phyloP scores from a whole-genome alignment of 306 rosid genomes.

The Pterocarpus santalinus region DNA sequence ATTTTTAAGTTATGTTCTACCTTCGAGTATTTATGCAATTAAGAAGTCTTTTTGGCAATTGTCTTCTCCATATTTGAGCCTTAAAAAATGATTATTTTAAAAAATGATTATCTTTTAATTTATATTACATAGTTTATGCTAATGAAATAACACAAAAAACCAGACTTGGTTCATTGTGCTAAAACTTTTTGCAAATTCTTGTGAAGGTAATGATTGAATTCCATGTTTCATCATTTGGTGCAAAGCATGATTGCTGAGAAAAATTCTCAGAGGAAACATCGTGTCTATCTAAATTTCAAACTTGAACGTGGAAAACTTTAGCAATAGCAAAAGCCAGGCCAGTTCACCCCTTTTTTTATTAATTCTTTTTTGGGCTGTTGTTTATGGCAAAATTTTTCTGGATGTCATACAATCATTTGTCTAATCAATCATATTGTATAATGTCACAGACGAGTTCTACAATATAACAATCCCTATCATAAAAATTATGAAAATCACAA shows the following conservation, averaged over 20 bases:
- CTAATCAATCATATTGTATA: constrained; percentile 13
- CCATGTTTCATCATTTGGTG: constrained; percentile 48
- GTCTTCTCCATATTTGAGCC: no score
- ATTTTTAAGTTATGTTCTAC: no score
- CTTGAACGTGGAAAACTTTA: not conserved
- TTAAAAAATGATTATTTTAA: no score
- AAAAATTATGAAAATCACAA: not conserved
- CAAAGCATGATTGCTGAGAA: constrained; percentile 48
- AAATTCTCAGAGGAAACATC: constrained; percentile 19
- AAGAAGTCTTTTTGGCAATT: no score
- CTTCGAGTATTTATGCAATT: no score
- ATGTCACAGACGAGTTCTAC: not conserved
- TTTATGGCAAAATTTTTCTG: not conserved
- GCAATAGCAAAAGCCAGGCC: not conserved
- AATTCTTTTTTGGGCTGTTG: not conserved
- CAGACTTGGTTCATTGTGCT: not conserved
- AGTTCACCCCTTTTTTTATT: not conserved
- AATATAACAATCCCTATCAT: not conserved
- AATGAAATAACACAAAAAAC: not conserved
- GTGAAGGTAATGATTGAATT: constrained; percentile 40
- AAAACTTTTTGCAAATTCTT: constrained; percentile 7
- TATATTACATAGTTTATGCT: no score
- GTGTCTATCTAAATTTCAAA: constrained; percentile 21
- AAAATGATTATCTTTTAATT: no score
- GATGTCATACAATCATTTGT: constrained; percentile 1